Evolutionary conservation across 768 basidiomycete species (phyloP).

Genomic region (Hemileccinum rubropunctum): DNA sequence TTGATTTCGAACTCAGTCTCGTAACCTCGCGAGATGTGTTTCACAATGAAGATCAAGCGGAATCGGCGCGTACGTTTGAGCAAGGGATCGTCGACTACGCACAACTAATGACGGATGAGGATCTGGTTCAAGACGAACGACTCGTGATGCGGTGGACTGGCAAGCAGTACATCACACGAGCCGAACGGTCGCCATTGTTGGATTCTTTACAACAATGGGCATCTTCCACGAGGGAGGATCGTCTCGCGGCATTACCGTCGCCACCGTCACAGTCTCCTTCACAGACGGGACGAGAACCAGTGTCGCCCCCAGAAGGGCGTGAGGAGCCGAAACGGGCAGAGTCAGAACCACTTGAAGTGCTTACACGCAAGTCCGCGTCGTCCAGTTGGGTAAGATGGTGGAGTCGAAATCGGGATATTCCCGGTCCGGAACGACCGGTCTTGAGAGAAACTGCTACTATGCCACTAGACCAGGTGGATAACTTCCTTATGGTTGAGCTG

Average conservation of each 20-base stretch:
- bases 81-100: constrained; percentile 62
- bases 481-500: neutral
- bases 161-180: constrained; percentile 74
- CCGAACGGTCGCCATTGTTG: constrained; percentile 73
- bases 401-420: constrained; percentile 55
- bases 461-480: constrained; percentile 22
- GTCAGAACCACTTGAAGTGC: constrained; percentile 37
- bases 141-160: constrained; percentile 76
- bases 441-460: constrained; percentile 25
- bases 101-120: constrained; percentile 62
- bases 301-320: constrained; percentile 18
- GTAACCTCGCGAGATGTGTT: constrained; percentile 37
- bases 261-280: constrained; percentile 4
- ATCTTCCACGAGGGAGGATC: constrained; percentile 31
- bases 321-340: constrained; percentile 34
- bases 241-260: constrained; percentile 4
- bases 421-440: constrained; percentile 18
- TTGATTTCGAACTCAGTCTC: constrained; percentile 76
- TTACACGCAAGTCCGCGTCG: constrained; percentile 45
- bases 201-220: constrained; percentile 65
- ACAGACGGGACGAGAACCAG: constrained; percentile 30
- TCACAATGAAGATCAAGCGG: constrained; percentile 44
- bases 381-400: constrained; percentile 86
- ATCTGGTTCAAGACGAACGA: constrained; percentile 55
- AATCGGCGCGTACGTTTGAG: constrained; percentile 55